Conservation (phyloP, 305 asterid species). For the Caryopteris hybrid region DNA sequence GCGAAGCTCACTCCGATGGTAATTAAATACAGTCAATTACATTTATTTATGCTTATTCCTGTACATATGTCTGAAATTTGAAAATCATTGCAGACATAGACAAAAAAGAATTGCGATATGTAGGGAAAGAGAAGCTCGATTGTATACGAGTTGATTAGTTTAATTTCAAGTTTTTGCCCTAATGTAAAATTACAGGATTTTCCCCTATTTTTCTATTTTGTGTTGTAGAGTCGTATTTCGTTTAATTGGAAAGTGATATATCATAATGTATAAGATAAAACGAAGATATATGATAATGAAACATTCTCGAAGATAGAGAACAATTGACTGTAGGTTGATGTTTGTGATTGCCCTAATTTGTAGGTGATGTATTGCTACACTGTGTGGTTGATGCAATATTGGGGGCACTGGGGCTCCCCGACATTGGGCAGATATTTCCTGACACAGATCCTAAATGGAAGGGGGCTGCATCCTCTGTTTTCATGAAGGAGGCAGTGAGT, state of each 20-base stretch:
- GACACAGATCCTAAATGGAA: conserved; percentile 98
- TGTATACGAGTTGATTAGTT: background rate
- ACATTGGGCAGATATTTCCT: conserved; percentile 91
- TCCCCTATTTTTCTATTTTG: background rate
- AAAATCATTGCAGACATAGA: background rate
- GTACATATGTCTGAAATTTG: background rate
- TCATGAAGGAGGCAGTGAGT: conserved; percentile 84
- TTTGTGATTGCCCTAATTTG: background rate
- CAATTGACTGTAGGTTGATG: background rate
- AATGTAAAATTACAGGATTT: background rate
- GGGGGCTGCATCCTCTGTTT: conserved; percentile 87
- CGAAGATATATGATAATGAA: background rate
- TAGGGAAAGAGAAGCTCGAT: background rate
- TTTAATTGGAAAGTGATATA: background rate
- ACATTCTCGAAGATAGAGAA: background rate
- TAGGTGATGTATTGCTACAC: conserved; percentile 94
- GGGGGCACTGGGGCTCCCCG: conserved; percentile 94
- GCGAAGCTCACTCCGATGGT: conserved; percentile 99
- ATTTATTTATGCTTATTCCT: background rate
- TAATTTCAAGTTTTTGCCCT: background rate
- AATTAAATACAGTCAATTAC: background rate
- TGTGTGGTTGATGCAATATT: conserved; percentile 96
- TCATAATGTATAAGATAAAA: background rate
- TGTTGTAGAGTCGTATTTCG: background rate
- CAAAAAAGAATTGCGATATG: too few relatives aligned